A percentile compares a stretch with the other conserved stretches of the same genome.
phyloP scores from a whole-genome alignment of 1,139 yeast genomes.

The Yamadazyma mexicana region DNA sequence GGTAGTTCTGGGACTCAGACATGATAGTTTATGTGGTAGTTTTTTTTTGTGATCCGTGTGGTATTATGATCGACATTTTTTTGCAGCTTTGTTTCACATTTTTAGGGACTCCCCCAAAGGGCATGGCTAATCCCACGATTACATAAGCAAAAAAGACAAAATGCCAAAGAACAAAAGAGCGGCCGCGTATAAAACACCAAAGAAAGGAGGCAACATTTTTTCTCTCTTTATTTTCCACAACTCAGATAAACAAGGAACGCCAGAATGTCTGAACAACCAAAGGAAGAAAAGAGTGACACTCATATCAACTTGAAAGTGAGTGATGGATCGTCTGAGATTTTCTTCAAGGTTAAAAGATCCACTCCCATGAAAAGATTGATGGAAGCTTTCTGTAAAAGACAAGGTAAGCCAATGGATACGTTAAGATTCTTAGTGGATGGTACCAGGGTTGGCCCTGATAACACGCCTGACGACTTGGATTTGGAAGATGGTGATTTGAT shows the following conservation, averaged over 20 bases:
- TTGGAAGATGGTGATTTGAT: constrained; percentile 95
- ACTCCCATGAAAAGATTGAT: constrained; percentile 93
- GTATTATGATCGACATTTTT: no score
- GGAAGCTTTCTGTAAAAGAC: constrained; percentile 98
- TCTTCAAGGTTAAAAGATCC: constrained; percentile 90
- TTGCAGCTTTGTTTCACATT: constrained; percentile 1
- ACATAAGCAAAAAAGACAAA: no score
- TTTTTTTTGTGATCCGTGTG: no score
- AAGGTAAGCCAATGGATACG: constrained; percentile 82
- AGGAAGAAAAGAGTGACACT: constrained; percentile 61
- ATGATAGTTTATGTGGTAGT: constrained; percentile 1
- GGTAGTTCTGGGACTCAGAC: constrained; percentile 19
- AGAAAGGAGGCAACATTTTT: no score
- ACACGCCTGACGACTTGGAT: constrained; percentile 89
- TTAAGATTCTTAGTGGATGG: constrained; percentile 93
- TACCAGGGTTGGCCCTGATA: constrained; percentile 80
- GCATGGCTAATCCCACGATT: no score
- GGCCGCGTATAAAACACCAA: background rate
- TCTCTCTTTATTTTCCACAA: background rate
- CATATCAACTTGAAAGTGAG: constrained; percentile 93
- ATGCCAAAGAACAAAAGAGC: no score
- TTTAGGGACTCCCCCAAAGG: background rate
- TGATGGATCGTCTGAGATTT: constrained; percentile 90
- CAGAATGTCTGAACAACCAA: constrained; percentile 16
- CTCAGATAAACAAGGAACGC: background rate